Evolutionary conservation across 768 basidiomycete species (phyloP).

Genomic region (Tephrocybe rancida): DNA sequence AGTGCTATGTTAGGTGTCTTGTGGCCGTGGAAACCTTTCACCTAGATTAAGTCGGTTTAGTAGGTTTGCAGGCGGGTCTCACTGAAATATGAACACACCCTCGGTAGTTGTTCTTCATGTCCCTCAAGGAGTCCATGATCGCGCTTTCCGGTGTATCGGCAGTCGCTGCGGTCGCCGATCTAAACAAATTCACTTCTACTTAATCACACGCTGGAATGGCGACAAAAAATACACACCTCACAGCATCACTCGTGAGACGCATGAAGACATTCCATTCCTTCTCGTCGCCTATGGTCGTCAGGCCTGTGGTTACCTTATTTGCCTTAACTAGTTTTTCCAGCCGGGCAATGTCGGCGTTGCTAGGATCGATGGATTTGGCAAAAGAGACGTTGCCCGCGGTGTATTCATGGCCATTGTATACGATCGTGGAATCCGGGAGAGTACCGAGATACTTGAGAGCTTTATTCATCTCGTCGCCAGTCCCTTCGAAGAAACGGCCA

Average conservation of each 20-base stretch:
- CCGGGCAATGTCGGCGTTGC: slow-evolving; percentile 60
- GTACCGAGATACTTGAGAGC: slow-evolving; percentile 71
- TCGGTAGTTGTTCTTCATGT: slow-evolving; percentile 82
- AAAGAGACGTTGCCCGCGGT: slow-evolving; percentile 76
- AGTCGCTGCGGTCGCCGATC: slow-evolving; percentile 48
- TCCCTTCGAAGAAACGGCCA: slow-evolving; percentile 94
- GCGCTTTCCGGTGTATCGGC: slow-evolving; percentile 46
- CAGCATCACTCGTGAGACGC: slow-evolving; percentile 65
- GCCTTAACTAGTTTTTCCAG: slow-evolving; percentile 59
- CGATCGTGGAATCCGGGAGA: slow-evolving; percentile 78
- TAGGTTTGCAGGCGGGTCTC: background rate
- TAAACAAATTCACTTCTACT: slow-evolving; percentile 27
- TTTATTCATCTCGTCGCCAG: slow-evolving; percentile 75
- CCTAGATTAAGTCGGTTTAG: background rate
- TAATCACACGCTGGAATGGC: background rate
- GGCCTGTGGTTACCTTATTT: slow-evolving; percentile 72
- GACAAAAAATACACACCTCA: slow-evolving; percentile 51
- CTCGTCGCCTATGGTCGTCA: slow-evolving; percentile 91
- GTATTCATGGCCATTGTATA: slow-evolving; percentile 94
- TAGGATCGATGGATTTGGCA: slow-evolving; percentile 59
- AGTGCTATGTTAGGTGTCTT: background rate
- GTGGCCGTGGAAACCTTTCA: slow-evolving; percentile 11
- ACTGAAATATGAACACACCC: slow-evolving; percentile 49
- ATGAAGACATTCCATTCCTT: slow-evolving; percentile 97
- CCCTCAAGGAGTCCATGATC: slow-evolving; percentile 76